Conservation (phyloP, 2,329 filamentous ascomycete genomes). For the Ophiostoma australiae region DNA sequence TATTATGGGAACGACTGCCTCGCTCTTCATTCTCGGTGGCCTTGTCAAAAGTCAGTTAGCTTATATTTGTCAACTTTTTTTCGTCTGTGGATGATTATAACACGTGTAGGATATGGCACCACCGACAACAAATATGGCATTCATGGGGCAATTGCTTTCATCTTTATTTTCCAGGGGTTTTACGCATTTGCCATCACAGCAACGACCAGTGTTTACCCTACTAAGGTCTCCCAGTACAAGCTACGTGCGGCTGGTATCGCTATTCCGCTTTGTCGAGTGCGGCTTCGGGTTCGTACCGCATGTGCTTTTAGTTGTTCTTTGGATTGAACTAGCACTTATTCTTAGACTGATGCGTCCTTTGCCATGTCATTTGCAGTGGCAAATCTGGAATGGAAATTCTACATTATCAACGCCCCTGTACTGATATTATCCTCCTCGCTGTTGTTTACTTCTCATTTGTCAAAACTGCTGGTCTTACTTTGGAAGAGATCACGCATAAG, state of each 20-base stretch:
- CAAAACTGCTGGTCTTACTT: not conserved
- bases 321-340: not conserved
- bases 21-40: not conserved
- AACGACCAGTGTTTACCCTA: not conserved
- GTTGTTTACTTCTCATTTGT: not conserved
- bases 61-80: not conserved
- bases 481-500: not conserved
- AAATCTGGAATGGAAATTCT: not conserved
- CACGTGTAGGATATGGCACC: not conserved
- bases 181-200: not conserved
- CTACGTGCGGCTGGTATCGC: not conserved
- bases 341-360: not conserved
- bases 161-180: not conserved
- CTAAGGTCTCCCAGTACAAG: not conserved
- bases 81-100: not conserved
- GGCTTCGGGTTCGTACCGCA: not conserved
- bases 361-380: not conserved
- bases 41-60: not conserved
- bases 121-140: not conserved
- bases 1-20: not conserved
- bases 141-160: not conserved
- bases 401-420: conserved; percentile 1
- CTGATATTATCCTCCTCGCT: not conserved
- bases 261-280: not conserved
- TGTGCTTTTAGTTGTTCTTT: no score